Evolutionary conservation across 2,329 filamentous ascomycete genomes (phyloP).

Genomic region (Ceratocystis albifundus): DNA sequence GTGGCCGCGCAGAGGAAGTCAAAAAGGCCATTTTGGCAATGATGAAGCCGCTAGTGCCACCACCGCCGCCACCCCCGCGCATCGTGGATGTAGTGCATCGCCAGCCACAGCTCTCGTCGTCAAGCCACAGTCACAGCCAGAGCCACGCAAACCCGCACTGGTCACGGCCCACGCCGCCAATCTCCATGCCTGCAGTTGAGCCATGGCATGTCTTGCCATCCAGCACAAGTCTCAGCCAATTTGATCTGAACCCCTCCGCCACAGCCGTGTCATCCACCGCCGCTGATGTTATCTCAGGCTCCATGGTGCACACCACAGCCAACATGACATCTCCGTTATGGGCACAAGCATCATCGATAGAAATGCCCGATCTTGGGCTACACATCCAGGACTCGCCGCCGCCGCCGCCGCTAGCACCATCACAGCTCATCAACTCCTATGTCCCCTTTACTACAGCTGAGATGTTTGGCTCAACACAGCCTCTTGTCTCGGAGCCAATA

Average conservation of each 20-base stretch:
- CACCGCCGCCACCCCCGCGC: conserved; percentile 53
- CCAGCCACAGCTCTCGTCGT: conserved; percentile 53
- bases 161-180: conserved; percentile 49
- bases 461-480: conserved; percentile 70
- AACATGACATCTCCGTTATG: conserved; percentile 16
- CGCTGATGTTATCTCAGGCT: background rate
- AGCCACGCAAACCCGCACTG: conserved; percentile 10
- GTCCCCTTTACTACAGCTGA: conserved; percentile 57
- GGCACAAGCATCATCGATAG: conserved; percentile 38
- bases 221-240: conserved; percentile 64
- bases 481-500: conserved; percentile 61
- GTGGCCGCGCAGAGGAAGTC: conserved; percentile 85
- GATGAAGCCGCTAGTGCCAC: conserved; percentile 76
- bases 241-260: conserved; percentile 15
- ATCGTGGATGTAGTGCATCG: conserved; percentile 65
- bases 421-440: conserved; percentile 18
- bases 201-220: conserved; percentile 86
- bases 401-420: conserved; percentile 42
- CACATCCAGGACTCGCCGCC: conserved; percentile 62
- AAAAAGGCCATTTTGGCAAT: conserved; percentile 74
- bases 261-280: conserved; percentile 11
- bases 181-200: conserved; percentile 60
- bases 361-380: conserved; percentile 51
- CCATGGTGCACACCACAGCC: conserved; percentile 17
- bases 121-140: conserved; percentile 13